Percentiles rank a stretch among this genome's conserved stretches.
Conservation (phyloP, 176 grass and related monocot genomes). For the Zizania latifolia region DNA sequence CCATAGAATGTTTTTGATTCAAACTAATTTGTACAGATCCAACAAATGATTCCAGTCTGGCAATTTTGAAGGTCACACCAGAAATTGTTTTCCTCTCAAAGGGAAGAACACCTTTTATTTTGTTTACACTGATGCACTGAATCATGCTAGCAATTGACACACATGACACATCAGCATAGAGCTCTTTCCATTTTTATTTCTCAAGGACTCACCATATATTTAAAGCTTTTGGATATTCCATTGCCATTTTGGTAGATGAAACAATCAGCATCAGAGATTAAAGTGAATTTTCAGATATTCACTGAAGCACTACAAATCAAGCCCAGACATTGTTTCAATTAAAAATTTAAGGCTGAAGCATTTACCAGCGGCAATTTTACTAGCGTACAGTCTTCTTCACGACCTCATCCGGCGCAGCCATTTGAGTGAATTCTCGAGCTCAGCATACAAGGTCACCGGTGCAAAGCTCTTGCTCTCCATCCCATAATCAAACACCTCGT, state of each 20-base stretch:
- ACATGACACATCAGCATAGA: not conserved
- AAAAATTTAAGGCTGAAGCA: not conserved
- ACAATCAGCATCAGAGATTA: constrained; percentile 9
- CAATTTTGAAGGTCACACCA: not conserved
- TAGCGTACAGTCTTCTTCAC: not conserved
- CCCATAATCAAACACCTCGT: constrained; percentile 72
- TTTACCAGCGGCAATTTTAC: not conserved
- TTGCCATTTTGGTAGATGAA: not conserved
- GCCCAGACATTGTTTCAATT: not conserved
- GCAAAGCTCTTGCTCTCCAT: constrained; percentile 65
- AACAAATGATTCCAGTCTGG: not conserved
- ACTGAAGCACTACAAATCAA: not conserved
- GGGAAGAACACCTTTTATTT: no score
- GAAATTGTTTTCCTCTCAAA: no score
- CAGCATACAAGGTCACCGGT: constrained; percentile 45
- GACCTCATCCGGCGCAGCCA: constrained; percentile 54
- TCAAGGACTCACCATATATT: no score
- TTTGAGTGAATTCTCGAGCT: constrained; percentile 69
- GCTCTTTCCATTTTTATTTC: not conserved
- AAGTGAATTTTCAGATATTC: not conserved
- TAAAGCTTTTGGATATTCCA: no score
- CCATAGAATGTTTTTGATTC: not conserved
- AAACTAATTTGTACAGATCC: not conserved
- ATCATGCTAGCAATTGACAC: not conserved
- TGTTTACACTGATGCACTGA: not conserved